phyloP scores from a whole-genome alignment of 768 basidiomycete species.

The Suillus bovinus region DNA sequence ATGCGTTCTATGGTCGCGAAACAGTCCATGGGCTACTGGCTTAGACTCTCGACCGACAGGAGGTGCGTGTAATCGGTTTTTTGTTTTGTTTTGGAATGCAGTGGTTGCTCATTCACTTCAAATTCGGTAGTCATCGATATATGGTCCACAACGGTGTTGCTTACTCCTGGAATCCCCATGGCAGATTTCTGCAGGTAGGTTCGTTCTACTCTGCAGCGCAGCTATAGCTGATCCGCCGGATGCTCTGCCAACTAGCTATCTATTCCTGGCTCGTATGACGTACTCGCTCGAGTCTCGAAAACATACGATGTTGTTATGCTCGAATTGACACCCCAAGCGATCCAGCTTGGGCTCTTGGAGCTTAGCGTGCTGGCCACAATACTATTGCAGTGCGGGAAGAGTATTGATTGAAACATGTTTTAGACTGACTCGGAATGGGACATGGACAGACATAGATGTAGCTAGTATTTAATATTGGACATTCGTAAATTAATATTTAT shows the following conservation, averaged over 20 bases:
- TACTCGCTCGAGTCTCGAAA: constrained; percentile 53
- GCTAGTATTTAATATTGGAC: neutral
- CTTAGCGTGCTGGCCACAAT: constrained; percentile 50
- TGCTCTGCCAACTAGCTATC: constrained; percentile 44
- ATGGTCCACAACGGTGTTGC: constrained; percentile 52
- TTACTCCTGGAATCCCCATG: constrained; percentile 59
- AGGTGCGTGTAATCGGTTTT: constrained; percentile 34
- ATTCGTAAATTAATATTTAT: neutral
- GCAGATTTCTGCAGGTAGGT: constrained; percentile 54
- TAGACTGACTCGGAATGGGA: too few species aligned
- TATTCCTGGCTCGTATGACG: constrained; percentile 37
- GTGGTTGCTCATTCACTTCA: neutral
- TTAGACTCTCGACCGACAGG: constrained; percentile 49
- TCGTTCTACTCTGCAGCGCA: constrained; percentile 1
- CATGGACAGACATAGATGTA: neutral
- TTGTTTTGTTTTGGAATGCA: neutral
- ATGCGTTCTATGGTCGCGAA: constrained; percentile 50
- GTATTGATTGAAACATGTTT: constrained; percentile 47
- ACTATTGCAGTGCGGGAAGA: constrained; percentile 61
- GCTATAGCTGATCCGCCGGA: constrained; percentile 1
- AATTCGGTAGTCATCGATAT: constrained; percentile 37
- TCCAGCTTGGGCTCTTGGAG: constrained; percentile 56
- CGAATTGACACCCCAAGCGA: constrained; percentile 55
- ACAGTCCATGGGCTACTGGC: constrained; percentile 53
- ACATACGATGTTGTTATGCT: constrained; percentile 46